Base-by-base conservation (phyloP, 306 rosid genomes). In the Vigna trinervia region DNA sequence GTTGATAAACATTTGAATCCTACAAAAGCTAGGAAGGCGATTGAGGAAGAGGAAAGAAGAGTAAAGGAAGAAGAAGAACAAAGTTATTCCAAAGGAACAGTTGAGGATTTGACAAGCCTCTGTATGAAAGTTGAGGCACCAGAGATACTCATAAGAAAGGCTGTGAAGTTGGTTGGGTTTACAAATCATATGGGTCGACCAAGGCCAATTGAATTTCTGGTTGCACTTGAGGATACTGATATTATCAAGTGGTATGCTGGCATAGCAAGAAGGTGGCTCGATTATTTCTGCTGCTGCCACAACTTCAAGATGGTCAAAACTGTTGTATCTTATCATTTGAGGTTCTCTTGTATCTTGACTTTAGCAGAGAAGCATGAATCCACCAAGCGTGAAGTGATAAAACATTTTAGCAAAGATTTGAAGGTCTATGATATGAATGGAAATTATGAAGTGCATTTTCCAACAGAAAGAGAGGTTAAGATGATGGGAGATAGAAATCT, bases 311-410 rank as follows among this genome's bases (percentile, higher is more conserved):
- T 41, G 81, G 94, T 94, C 61, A 94, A 94, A 83, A 94, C 90
- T 75, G 66, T 90, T 77, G 94, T 92, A 28, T 79, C 79, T 67
- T 94, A 92, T 87, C 98, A 94, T 82, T 62, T 94, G 86, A 91
- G 97, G 84, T 94, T 94, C 85, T 94, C 98, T 23, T 94, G 98
- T 72, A 89, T 94, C 66, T 75, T 91, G 87, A 91, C 97, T 66
- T 67, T 94, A 75, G 98, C 98, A 14, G 96, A 92, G 85, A 91
- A 92, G 80, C 97, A 92, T 71, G 97, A 90, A 78, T 90, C 96
- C 58, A 84, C 96, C 41, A 94, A 94, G 86, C 78, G 69, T 1
- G 94, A 92, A 82, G 89, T 92, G 47, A 92, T 92, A 77, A 87
- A 84, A 80, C 93, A 86, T 80, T 94, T 80, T 67, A 89, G 89